A percentile compares a stretch with the other conserved stretches of the same genome.
Conservation (phyloP, 1,139 yeast species). For the Yamadazyma dendronema region DNA sequence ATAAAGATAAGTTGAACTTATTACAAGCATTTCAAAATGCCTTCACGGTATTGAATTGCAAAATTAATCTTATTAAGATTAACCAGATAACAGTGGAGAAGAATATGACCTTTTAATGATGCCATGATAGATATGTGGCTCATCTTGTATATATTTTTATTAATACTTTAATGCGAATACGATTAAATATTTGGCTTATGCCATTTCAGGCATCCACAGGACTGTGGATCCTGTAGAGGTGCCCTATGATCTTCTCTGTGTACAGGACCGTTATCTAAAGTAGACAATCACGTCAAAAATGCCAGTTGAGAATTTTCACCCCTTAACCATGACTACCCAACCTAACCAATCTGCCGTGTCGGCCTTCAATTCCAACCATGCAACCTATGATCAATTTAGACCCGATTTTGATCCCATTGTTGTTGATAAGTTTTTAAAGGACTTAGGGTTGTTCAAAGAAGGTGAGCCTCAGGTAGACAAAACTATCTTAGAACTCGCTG, state of each 20-base stretch:
- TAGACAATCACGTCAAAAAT: no score
- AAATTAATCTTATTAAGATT: slow-evolving; percentile 18
- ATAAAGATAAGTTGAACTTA: slow-evolving; percentile 17
- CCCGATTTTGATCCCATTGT: slow-evolving; percentile 52
- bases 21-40: slow-evolving; percentile 19
- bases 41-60: slow-evolving; percentile 18
- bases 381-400: slow-evolving; percentile 53
- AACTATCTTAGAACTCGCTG: slow-evolving; percentile 53
- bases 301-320: no score
- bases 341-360: slow-evolving; percentile 37
- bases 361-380: slow-evolving; percentile 55
- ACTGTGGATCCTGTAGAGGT: no score
- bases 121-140: slow-evolving; percentile 7
- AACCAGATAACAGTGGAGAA: slow-evolving; percentile 5
- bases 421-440: slow-evolving; percentile 45
- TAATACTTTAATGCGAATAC: neutral
- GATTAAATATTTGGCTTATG: neutral
- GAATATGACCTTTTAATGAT: slow-evolving; percentile 9
- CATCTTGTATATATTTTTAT: slow-evolving; percentile 5
- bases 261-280: no score
- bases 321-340: neutral
- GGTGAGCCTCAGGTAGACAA: slow-evolving; percentile 21
- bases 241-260: no score
- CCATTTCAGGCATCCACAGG: neutral
- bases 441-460: slow-evolving; percentile 28